These are phyloP conservation scores for Aspergillus ochraceoroseus DNA, from an alignment of 2,329 filamentous ascomycete species.

Conservation along the genomic window DNA sequence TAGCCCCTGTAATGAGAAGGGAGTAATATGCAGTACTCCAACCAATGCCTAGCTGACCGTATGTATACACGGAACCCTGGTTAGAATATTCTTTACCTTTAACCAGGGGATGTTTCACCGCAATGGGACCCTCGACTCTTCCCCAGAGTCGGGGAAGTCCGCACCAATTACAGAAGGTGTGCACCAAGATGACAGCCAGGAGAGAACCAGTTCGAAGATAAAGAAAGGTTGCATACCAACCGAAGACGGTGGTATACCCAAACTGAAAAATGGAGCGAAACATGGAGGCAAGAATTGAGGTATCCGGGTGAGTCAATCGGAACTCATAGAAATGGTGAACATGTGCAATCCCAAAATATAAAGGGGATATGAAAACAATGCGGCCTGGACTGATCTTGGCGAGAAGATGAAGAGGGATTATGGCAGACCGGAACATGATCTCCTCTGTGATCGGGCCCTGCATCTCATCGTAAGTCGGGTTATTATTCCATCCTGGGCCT, in stretches of 20 bases:
- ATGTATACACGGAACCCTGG: constrained; percentile 21
- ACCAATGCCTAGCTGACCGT: constrained; percentile 37
- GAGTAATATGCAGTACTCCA: constrained; percentile 80
- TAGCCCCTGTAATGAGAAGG: constrained; percentile 65
- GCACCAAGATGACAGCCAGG: constrained; percentile 67
- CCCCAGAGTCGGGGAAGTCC: constrained; percentile 86
- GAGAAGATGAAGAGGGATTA: constrained; percentile 75
- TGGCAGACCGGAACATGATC: constrained; percentile 82
- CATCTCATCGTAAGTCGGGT: constrained; percentile 13
- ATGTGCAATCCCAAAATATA: constrained; percentile 91
- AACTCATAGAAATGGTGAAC: constrained; percentile 97
- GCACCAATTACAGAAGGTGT: constrained; percentile 89
- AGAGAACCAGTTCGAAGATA: constrained; percentile 81
- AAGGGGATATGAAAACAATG: constrained; percentile 74
- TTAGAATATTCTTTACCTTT: constrained; percentile 42
- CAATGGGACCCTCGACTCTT: constrained; percentile 54
- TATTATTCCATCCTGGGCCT: constrained; percentile 10
- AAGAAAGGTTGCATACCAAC: constrained; percentile 85
- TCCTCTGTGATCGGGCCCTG: constrained; percentile 88
- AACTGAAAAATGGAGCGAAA: constrained; percentile 77
- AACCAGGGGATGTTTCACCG: constrained; percentile 32
- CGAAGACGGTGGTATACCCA: constrained; percentile 85
- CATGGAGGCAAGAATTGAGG: constrained; percentile 59
- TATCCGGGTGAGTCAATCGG: constrained; percentile 68
- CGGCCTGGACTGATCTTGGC: constrained; percentile 53